Conservation (phyloP, 2,329 filamentous ascomycete genomes). For the Neofusicoccum umdonicola region DNA sequence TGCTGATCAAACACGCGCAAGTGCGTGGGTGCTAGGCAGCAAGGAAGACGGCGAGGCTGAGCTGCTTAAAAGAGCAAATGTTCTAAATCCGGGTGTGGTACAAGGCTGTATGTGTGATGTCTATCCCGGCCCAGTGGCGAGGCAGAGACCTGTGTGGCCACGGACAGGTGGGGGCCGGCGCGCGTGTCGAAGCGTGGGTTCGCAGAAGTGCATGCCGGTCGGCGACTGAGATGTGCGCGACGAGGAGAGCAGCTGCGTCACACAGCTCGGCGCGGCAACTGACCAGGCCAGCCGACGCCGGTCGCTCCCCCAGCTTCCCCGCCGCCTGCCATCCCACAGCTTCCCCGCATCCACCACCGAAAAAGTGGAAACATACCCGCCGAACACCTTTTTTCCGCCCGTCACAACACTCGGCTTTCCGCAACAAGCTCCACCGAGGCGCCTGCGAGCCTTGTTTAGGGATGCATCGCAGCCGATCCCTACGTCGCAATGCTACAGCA, state of each 20-base stretch:
- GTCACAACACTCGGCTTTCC: neutral
- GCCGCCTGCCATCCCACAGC: neutral
- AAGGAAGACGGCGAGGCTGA: too few relatives aligned
- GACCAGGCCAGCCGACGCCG: neutral
- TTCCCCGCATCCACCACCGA: neutral
- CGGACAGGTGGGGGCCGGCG: too few relatives aligned
- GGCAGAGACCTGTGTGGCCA: too few relatives aligned
- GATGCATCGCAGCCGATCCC: neutral
- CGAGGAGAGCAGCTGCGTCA: neutral
- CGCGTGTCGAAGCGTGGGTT: too few relatives aligned
- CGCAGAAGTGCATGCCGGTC: too few relatives aligned
- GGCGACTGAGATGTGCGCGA: too few relatives aligned
- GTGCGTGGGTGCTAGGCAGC: too few relatives aligned
- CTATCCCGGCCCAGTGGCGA: too few relatives aligned
- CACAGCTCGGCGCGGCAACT: neutral
- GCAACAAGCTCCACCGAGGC: neutral
- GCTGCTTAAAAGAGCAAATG: too few relatives aligned
- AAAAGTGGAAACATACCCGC: neutral
- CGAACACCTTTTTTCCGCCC: constrained; percentile 9
- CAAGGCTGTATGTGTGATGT: too few relatives aligned
- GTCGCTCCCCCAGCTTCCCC: neutral
- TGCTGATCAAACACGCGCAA: too few relatives aligned
- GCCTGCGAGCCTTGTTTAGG: neutral
- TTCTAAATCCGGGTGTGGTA: too few relatives aligned
- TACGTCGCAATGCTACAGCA: neutral